Conservation (phyloP, 2,329 filamentous ascomycete genomes). For the Penicillium frequentans region DNA sequence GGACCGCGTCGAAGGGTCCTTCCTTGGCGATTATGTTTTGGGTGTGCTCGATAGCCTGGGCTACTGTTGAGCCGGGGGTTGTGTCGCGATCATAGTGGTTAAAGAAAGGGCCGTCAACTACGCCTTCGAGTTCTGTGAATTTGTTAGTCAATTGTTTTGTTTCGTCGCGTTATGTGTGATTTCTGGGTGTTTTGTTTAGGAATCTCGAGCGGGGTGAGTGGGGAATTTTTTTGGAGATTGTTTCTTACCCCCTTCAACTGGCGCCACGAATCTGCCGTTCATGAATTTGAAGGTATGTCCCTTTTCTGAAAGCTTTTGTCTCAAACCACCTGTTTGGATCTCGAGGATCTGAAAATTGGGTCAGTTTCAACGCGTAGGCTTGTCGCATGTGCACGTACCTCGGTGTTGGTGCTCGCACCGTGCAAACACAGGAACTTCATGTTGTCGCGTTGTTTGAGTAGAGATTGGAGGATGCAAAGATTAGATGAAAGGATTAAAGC, state of each 20-base stretch:
- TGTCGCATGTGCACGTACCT: slow-evolving; percentile 21
- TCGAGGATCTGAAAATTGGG: slow-evolving; percentile 30
- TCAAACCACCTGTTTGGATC: slow-evolving; percentile 34
- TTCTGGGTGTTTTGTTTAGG: not conserved
- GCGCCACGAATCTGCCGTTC: slow-evolving; percentile 25
- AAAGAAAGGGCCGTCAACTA: slow-evolving; percentile 33
- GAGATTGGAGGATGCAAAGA: not conserved
- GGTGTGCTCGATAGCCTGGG: slow-evolving; percentile 28
- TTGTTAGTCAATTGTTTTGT: not conserved
- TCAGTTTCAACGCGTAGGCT: not conserved
- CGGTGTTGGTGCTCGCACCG: slow-evolving; percentile 31
- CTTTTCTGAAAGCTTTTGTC: slow-evolving; percentile 24
- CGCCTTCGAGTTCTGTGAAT: slow-evolving; percentile 28
- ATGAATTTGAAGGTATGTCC: slow-evolving; percentile 32
- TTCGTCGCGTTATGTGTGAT: not conserved
- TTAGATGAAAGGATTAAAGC: not conserved
- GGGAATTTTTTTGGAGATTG: not conserved
- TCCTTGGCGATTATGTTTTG: slow-evolving; percentile 20
- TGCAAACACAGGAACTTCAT: slow-evolving; percentile 38
- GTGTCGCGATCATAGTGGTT: slow-evolving; percentile 29
- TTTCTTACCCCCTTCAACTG: slow-evolving; percentile 28
- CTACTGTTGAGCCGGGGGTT: slow-evolving; percentile 23
- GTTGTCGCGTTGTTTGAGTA: not conserved
- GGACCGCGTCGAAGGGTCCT: slow-evolving; percentile 34
- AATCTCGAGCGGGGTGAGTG: not conserved